phyloP scores from a whole-genome alignment of 2,329 filamentous ascomycete species.

The Sphaerulina vaccinii region DNA sequence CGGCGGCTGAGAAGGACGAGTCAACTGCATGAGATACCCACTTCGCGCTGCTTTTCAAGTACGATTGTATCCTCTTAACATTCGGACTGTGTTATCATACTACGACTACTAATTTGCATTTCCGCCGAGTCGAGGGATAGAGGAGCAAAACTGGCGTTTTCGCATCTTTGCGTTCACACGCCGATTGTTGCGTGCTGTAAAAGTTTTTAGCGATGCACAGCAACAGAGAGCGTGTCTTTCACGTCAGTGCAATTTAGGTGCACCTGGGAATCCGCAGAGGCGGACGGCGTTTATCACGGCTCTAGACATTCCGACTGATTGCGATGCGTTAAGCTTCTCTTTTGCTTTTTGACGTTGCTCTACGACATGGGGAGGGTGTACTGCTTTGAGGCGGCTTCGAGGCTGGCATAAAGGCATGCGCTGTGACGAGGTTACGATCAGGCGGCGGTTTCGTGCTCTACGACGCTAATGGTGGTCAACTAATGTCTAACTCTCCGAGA shows the following conservation, averaged over 20 bases:
- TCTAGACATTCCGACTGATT: conserved; percentile 14
- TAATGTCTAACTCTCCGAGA: conserved; percentile 14
- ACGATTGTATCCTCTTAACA: conserved; percentile 29
- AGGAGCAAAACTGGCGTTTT: conserved; percentile 11
- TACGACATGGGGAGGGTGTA: conserved; percentile 10
- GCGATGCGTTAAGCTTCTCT: conserved; percentile 22
- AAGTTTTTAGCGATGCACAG: conserved; percentile 15
- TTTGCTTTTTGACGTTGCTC: conserved; percentile 13
- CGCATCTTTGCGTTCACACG: conserved; percentile 1
- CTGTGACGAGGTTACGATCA: conserved; percentile 2
- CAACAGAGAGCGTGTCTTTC: conserved; percentile 12
- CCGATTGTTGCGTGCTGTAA: conserved; percentile 14
- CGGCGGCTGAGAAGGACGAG: conserved; percentile 31
- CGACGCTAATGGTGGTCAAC: conserved; percentile 6
- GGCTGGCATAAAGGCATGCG: conserved; percentile 1
- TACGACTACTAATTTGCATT: conserved; percentile 26
- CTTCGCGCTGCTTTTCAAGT: conserved; percentile 22
- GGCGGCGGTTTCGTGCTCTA: conserved; percentile 14
- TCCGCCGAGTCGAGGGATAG: conserved; percentile 14
- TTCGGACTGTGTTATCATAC: conserved; percentile 24
- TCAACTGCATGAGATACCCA: conserved; percentile 34
- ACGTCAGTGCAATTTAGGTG: conserved; percentile 4
- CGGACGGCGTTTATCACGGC: conserved; percentile 19
- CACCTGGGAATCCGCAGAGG: conserved; percentile 15
- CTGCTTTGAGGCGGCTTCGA: conserved; percentile 1